Base-by-base conservation (phyloP, 164 flowering plant genomes). In the Umbellularia californica region DNA sequence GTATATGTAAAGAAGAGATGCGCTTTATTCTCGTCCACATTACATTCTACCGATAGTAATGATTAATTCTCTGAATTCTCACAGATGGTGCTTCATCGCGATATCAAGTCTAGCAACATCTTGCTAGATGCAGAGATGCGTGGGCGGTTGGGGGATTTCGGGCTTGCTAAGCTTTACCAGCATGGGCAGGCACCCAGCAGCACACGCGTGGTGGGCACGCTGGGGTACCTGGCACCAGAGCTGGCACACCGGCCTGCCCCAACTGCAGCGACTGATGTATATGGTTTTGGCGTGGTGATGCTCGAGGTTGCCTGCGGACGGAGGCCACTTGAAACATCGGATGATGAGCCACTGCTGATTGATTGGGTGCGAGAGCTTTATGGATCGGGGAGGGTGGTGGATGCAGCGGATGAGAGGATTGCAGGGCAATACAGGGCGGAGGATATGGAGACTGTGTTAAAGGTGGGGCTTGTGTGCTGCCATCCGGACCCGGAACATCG, bases 141-240 rank as follows among this genome's bases (percentile, higher is more conserved):
- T 25, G 95, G 83, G 2, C 64, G 93, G 65, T 75, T 94, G 2
- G 97, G 97, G 0, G 97, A 94, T 73, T 90, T 91, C 30, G 98
- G 96, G 2, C 79, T 93, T 0, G 97, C 97, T 0, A 88, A 88
- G 83, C 69, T 91, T 23, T 87, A 88, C 70, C 77, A 85, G 35
- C 93, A 90, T 41, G 96, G 91, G 2, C 85, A 83, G 68, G 84
- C 74, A 0, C 86, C 94, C 0, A 79, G 71, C 60, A 88, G 91
- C 0, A 90, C 96, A 2, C 73, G 93, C 15, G 86, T 92, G 41
- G 98, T 89, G 71, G 98, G 97, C 12, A 94, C 97, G 1, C 77
- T 91, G 3, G 97, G 98, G 72, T 92, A 94, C 81, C 50, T 94
- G 68, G 95, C 98, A 12, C 98, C 98, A 0, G 98, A 94, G 82